These are phyloP conservation scores for Mycena floridula DNA, from an alignment of 768 basidiomycete species.

Conservation along the genomic window DNA sequence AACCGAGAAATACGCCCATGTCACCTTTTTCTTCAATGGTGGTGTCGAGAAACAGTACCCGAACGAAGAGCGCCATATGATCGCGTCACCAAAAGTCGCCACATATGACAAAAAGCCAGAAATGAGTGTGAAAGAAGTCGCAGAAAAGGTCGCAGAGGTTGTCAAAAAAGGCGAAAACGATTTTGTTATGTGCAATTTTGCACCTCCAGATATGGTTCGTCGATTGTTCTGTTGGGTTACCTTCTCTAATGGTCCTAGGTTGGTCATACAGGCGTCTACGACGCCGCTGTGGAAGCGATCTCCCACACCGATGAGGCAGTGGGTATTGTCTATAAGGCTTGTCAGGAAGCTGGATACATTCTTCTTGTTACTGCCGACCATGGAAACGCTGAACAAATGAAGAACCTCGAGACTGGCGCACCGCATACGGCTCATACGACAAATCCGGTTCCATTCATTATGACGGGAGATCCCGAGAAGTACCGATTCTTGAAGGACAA, in stretches of 20 bases:
- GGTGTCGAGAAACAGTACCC: conserved; percentile 91
- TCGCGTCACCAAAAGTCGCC: conserved; percentile 88
- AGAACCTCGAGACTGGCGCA: conserved; percentile 72
- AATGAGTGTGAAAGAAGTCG: conserved; percentile 68
- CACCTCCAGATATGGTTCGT: conserved; percentile 90
- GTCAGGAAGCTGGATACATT: conserved; percentile 79
- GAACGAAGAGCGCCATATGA: conserved; percentile 78
- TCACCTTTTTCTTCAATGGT: conserved; percentile 98
- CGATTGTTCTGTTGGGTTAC: conserved; percentile 1
- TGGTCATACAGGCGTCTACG: conserved; percentile 88
- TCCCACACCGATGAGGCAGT: conserved; percentile 84
- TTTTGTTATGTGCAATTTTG: conserved; percentile 98
- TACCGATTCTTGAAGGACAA: conserved; percentile 49
- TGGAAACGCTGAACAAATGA: conserved; percentile 95
- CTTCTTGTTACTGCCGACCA: conserved; percentile 89
- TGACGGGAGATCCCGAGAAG: conserved; percentile 58
- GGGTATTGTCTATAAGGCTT: conserved; percentile 80
- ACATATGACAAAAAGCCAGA: conserved; percentile 20
- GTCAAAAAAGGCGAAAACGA: conserved; percentile 65
- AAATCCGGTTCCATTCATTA: conserved; percentile 87
- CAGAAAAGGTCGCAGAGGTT: conserved; percentile 87
- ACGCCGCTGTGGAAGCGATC: conserved; percentile 88
- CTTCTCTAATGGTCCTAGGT: conserved; percentile 42
- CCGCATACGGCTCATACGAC: conserved; percentile 93
- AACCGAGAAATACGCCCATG: conserved; percentile 97